Percentiles rank a stretch among this genome's conserved stretches.
Evolutionary conservation across 495 filamentous ascomycete species (phyloP).

Genomic region (Xylaria longipes): DNA sequence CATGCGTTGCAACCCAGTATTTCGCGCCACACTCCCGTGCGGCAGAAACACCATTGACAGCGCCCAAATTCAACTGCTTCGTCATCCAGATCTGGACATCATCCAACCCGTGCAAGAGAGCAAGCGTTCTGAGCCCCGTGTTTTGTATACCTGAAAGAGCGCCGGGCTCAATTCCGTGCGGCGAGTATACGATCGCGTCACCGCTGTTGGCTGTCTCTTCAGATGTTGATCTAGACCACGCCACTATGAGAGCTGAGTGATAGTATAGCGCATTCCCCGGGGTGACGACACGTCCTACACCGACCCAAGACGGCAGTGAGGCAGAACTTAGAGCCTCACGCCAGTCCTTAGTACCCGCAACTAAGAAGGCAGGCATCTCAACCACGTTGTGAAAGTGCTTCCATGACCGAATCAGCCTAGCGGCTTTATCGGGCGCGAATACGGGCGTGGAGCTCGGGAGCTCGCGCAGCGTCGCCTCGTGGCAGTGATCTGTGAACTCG

Average conservation of each 20-base stretch:
- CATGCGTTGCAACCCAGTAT: conserved; percentile 66
- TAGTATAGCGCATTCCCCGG: conserved; percentile 53
- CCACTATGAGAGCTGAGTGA: conserved; percentile 60
- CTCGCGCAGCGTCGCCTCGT: conserved; percentile 58
- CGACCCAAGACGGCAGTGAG: conserved; percentile 58
- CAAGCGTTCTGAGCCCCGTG: conserved; percentile 50
- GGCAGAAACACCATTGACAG: conserved; percentile 57
- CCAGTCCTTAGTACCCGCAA: conserved; percentile 17
- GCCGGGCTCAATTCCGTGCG: conserved; percentile 57
- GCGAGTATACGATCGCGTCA: conserved; percentile 63
- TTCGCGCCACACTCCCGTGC: conserved; percentile 53
- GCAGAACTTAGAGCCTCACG: conserved; percentile 23
- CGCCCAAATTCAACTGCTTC: conserved; percentile 62
- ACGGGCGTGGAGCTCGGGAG: conserved; percentile 54
- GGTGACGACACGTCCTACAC: conserved; percentile 54
- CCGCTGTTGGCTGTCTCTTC: conserved; percentile 26
- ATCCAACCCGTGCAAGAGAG: conserved; percentile 62
- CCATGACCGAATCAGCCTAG: conserved; percentile 54
- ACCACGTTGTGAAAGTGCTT: conserved; percentile 54
- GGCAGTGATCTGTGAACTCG: conserved; percentile 67
- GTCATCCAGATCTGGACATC: conserved; percentile 53
- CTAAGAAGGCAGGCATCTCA: conserved; percentile 28
- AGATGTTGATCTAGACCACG: conserved; percentile 40
- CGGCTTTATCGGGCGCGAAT: conserved; percentile 56
- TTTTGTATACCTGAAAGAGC: conserved; percentile 42